Conservation (phyloP, 2,329 filamentous ascomycete species). For the Ophiosphaerella korrae region DNA sequence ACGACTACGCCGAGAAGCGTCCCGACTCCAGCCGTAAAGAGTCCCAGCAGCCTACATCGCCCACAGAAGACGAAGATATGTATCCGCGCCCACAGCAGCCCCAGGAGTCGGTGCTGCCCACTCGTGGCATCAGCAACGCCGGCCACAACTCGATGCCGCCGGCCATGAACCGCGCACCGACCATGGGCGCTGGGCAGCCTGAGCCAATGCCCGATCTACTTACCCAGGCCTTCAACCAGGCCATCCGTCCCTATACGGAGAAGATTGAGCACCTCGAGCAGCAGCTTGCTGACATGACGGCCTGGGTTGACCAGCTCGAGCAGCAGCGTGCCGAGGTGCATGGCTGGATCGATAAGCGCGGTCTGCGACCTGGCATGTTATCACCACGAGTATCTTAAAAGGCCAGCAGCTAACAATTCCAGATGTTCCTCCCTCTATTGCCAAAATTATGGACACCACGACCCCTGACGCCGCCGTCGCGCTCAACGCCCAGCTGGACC, state of each 20-base stretch:
- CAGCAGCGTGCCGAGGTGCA: slow-evolving; percentile 58
- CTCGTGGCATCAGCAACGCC: slow-evolving; percentile 21
- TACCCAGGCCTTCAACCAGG: slow-evolving; percentile 59
- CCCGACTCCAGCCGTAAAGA: slow-evolving; percentile 48
- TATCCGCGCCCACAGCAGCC: slow-evolving; percentile 52
- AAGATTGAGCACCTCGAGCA: slow-evolving; percentile 58
- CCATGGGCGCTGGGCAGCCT: slow-evolving; percentile 28
- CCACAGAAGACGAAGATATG: slow-evolving; percentile 47
- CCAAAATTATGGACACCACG: slow-evolving; percentile 58
- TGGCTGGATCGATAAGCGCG: slow-evolving; percentile 62
- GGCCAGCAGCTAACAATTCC: slow-evolving; percentile 17
- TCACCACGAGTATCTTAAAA: background rate
- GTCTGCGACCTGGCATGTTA: slow-evolving; percentile 56
- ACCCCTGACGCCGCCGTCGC: slow-evolving; percentile 56
- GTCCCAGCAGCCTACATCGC: slow-evolving; percentile 34
- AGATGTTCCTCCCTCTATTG: slow-evolving; percentile 60
- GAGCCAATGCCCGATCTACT: slow-evolving; percentile 58
- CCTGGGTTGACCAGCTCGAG: slow-evolving; percentile 58
- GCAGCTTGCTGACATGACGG: slow-evolving; percentile 57
- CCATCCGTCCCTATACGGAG: slow-evolving; percentile 57
- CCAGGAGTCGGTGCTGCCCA: slow-evolving; percentile 42
- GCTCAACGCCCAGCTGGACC: slow-evolving; percentile 62
- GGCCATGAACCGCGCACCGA: slow-evolving; percentile 26
- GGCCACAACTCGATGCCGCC: slow-evolving; percentile 30
- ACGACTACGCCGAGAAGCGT: slow-evolving; percentile 48